These are phyloP conservation scores for Artemisia annua DNA, from an alignment of 129 eudicot species.

Conservation along the genomic window DNA sequence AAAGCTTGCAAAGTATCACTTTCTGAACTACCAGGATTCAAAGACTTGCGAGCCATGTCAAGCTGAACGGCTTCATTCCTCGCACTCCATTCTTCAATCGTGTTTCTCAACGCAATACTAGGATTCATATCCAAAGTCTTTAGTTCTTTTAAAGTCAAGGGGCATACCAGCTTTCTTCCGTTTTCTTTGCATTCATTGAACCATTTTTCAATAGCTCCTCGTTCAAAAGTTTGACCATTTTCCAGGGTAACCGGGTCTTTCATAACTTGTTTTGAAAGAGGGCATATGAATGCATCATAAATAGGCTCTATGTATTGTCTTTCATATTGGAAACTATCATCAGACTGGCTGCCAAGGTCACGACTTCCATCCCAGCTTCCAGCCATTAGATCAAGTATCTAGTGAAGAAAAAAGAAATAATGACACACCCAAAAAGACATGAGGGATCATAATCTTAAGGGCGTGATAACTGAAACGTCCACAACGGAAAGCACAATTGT, in stretches of 20 bases:
- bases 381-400: conserved; percentile 47
- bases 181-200: conserved; percentile 69
- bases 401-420: too few relatives aligned
- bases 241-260: conserved; percentile 83
- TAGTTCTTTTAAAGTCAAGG: conserved; percentile 60
- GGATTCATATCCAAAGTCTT: conserved; percentile 75
- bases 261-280: conserved; percentile 84
- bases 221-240: conserved; percentile 83
- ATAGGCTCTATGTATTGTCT: conserved; percentile 72
- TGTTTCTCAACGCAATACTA: conserved; percentile 73
- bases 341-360: conserved; percentile 76
- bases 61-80: conserved; percentile 91
- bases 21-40: conserved; percentile 57
- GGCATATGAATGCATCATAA: conserved; percentile 85
- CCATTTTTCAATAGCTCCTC: conserved; percentile 95
- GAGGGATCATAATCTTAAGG: too few relatives aligned
- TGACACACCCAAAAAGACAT: too few relatives aligned
- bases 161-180: conserved; percentile 73
- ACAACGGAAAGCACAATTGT: too few relatives aligned
- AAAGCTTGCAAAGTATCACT: conserved; percentile 61
- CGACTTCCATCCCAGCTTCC: conserved; percentile 67
- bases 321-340: conserved; percentile 71
- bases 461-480: too few relatives aligned
- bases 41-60: conserved; percentile 72
- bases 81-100: conserved; percentile 95